Base-by-base conservation (phyloP, 2,329 filamentous ascomycete species). In the Diaporthe sp. region DNA sequence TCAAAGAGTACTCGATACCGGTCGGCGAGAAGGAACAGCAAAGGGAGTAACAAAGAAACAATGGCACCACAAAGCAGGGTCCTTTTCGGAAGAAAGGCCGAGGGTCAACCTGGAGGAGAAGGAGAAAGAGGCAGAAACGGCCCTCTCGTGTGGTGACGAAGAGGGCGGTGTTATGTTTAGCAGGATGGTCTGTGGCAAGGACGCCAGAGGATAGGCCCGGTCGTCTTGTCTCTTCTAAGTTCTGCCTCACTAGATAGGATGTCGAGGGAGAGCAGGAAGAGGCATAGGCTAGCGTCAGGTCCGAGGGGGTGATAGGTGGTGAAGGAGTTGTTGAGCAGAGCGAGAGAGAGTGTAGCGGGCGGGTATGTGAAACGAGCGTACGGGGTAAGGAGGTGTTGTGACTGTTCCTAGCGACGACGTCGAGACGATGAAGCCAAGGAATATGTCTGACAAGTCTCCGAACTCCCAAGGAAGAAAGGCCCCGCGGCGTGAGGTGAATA, bases 31-130 rank as follows among this genome's bases (percentile, higher is more conserved):
- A 75, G 52, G 68, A 75, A 75, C 35, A 77, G 78, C 75, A 66
- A 71, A 75, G 67, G 54, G 69, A 73, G 55, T 75, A 76, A 78
- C 73, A 75, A 75, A 77, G 73, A 77, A 78, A 78, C 78, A 79
- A 78, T 77, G 77, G 77, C 78, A 73, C 77, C 76, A 78, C 74
- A 68, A 61, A 55, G 75, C 76, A 45, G 71, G 50, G 55, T 74
- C 52, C 71, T 73, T 74, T 76, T 77, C 77, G 80, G 80, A 80
- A 54, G 64, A 68, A 68, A 75, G 73, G 85, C 87, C 88, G 83
- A 90, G 88, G 88, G 84, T 90, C 89, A 90, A 90, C 89, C 89
- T 87, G 87, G 86, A 85, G 57, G 85, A 82, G 86, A 88, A 88
- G 76, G 67, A 61, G 79, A 85, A 87, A 77, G 74, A 76, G 81